Evolutionary conservation across 2,329 filamentous ascomycete species (phyloP), one percentile per base, ranked within the genome.

Genomic region (Fusarium brevicatenulatum): DNA sequence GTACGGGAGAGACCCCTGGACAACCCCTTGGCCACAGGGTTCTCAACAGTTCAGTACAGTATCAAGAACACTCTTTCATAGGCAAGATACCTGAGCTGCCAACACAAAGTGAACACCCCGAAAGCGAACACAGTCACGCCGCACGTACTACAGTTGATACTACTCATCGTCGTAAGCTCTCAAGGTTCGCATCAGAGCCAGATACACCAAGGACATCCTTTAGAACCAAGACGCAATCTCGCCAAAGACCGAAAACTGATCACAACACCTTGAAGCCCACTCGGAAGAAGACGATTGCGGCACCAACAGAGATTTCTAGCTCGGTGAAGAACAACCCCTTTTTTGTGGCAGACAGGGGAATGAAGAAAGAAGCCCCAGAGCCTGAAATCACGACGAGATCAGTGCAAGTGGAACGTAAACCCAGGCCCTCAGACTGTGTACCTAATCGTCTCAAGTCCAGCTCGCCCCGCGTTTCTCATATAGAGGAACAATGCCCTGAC

Each of bases 1-100:
- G 87, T 70, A 80, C 77, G 13, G 82, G 80, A 47, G 81, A 85
- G 56, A 63, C 82, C n/a, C 60, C 68, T 19, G 63, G 68, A 9
- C 55, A 76, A 9, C 44, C 58, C n/a, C 39, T 57, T 13, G 61
- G 28, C n/a, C 61, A 54, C 46, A 56, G 18, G 32, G 61, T 34
- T 21, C 42, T 21, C 23, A 55, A 42, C 7, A 39, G 37, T 30
- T 43, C 67, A 32, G 43, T 43, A 36, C 54, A 58, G 47, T 49
- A 61, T 21, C 63, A 64, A 18, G 44, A 62, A 25, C 52, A 73
- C 34, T 40, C 47, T 50, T 57, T 63, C 13, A 50, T 52, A 39
- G 19, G 55, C 32, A 52, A 61, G 32, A 56, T 57, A 6, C 39
- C 54, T 3, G 63, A 68, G 18, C 39, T 66, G 13, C 36, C 58